A percentile compares a stretch with the other conserved stretches of the same genome.
Evolutionary conservation across 805 yeast species (phyloP).

Genomic region (Candida xyloterini): DNA sequence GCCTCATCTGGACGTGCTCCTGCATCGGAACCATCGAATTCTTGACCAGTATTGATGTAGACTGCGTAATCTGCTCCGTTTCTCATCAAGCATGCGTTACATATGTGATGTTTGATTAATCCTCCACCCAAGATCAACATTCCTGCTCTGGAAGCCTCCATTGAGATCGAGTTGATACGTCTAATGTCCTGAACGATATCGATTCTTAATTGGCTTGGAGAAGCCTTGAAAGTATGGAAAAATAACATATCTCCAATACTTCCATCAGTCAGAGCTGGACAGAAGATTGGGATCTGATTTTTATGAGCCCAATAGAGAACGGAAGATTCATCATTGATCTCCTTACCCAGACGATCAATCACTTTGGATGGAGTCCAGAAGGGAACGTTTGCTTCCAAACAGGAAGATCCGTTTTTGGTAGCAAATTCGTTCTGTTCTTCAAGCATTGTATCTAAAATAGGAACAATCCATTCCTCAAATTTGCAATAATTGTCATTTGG

Average conservation of each 20-base stretch:
- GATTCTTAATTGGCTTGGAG: constrained; percentile 83
- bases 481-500: constrained; percentile 98
- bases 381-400: constrained; percentile 63
- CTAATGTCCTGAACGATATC: constrained; percentile 96
- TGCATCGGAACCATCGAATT: constrained; percentile 97
- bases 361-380: constrained; percentile 94
- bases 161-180: constrained; percentile 84
- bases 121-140: constrained; percentile 98
- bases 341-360: constrained; percentile 91
- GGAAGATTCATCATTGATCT: constrained; percentile 88
- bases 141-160: constrained; percentile 93
- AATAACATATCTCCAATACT: constrained; percentile 98
- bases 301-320: constrained; percentile 98
- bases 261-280: constrained; percentile 98
- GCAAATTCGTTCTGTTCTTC: constrained; percentile 82
- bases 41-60: constrained; percentile 96
- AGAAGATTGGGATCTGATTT: constrained; percentile 91
- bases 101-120: constrained; percentile 91
- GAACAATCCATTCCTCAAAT: constrained; percentile 98
- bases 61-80: constrained; percentile 99
- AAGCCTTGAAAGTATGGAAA: constrained; percentile 94
- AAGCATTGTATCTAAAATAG: constrained; percentile 80
- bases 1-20: constrained; percentile 99
- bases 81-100: constrained; percentile 98
- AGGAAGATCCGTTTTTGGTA: constrained; percentile 47